Percentiles rank a stretch among this genome's conserved stretches.
Evolutionary conservation across 2,329 filamentous ascomycete species (phyloP).

Genomic region (Stagonosporopsis rhizophila): DNA sequence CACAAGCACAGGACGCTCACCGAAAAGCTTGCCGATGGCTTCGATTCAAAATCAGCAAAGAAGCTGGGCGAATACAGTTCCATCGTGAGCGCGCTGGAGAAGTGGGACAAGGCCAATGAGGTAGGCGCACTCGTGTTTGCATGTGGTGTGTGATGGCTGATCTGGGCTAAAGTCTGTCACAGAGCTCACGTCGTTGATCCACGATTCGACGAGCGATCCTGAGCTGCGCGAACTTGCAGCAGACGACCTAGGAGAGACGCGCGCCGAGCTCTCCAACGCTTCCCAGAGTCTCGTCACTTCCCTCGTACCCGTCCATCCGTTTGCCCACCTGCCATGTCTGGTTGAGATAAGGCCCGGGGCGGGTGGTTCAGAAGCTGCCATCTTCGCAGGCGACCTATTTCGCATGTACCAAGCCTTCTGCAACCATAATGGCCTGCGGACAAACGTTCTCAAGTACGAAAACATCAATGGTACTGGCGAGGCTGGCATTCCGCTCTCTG

Average conservation of each 20-base stretch:
- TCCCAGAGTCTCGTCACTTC: constrained; percentile 74
- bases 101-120: constrained; percentile 66
- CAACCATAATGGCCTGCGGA: constrained; percentile 69
- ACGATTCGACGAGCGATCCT: constrained; percentile 67
- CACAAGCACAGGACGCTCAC: constrained; percentile 63
- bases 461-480: constrained; percentile 68
- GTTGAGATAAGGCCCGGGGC: constrained; percentile 92
- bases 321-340: constrained; percentile 86
- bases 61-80: constrained; percentile 63
- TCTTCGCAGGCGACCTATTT: constrained; percentile 87
- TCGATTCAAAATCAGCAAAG: constrained; percentile 64
- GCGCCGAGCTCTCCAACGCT: constrained; percentile 66
- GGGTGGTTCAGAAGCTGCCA: constrained; percentile 86
- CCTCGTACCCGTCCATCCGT: constrained; percentile 87
- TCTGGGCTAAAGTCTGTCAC: constrained; percentile 55
- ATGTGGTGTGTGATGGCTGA: constrained; percentile 25
- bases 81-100: constrained; percentile 60
- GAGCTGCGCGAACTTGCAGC: constrained; percentile 66
- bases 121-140: constrained; percentile 43
- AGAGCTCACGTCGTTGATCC: constrained; percentile 79
- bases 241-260: constrained; percentile 74
- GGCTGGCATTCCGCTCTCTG: constrained; percentile 74
- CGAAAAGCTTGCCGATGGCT: constrained; percentile 60
- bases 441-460: constrained; percentile 80
- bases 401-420: constrained; percentile 90